A percentile compares a stretch with the other conserved stretches of the same genome.
phyloP scores from a whole-genome alignment of 306 rosid species.

The Quercus dentata region DNA sequence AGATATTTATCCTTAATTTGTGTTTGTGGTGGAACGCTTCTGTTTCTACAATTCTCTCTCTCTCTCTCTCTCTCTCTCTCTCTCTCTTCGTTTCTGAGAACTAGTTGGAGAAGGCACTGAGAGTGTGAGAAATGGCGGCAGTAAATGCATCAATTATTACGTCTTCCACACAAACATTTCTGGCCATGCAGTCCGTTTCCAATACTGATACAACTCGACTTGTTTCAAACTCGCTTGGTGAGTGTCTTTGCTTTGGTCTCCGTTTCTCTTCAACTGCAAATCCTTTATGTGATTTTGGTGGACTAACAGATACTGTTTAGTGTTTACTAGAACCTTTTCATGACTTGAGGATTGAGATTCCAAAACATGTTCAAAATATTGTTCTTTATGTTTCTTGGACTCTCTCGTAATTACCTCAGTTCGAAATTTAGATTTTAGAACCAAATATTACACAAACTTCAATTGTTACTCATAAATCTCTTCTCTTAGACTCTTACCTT shows the following conservation, averaged over 20 bases:
- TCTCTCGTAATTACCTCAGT: neutral
- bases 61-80: no score
- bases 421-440: neutral
- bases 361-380: neutral
- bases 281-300: neutral
- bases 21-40: neutral
- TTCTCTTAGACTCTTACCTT: neutral
- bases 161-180: conserved; percentile 41
- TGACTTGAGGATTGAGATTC: no score
- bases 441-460: neutral
- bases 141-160: conserved; percentile 52
- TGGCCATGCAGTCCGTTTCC: conserved; percentile 28
- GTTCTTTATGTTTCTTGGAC: neutral
- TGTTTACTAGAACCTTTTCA: no score
- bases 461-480: neutral
- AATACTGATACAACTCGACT: conserved; percentile 17
- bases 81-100: neutral
- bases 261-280: neutral
- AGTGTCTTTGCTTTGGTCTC: conserved; percentile 22
- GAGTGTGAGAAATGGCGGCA: conserved; percentile 56
- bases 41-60: neutral
- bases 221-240: conserved; percentile 45
- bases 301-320: neutral
- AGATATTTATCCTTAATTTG: conserved; percentile 3
- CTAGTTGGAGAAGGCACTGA: conserved; percentile 12